Evolutionary conservation across 176 grass and related monocot species (phyloP).

Genomic region (Musa troglodytarum): DNA sequence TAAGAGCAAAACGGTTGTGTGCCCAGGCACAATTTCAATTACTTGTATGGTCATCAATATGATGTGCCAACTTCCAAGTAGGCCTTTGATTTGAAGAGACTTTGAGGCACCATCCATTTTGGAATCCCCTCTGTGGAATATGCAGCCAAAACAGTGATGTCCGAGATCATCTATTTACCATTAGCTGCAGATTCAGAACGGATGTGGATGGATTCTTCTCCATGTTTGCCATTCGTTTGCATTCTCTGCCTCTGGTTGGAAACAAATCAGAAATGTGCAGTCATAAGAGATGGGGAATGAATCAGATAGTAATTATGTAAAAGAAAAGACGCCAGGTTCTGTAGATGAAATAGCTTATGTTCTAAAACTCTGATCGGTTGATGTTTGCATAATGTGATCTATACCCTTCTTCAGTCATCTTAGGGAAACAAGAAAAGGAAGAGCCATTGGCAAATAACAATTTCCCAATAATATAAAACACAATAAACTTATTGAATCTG

Average conservation of each 20-base stretch:
- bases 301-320: background rate
- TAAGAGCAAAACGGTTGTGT: background rate
- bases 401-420: background rate
- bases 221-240: conserved; percentile 18
- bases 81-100: background rate
- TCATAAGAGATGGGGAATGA: background rate
- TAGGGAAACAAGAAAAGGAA: background rate
- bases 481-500: too few species aligned
- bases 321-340: background rate
- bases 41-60: background rate
- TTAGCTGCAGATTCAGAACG: background rate
- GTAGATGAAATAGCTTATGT: too few species aligned
- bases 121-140: background rate
- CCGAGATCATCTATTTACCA: background rate
- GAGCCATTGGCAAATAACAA: background rate
- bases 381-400: background rate
- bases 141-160: background rate
- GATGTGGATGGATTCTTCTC: conserved; percentile 7
- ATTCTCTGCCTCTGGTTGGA: conserved; percentile 15
- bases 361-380: too few species aligned
- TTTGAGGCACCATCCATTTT: background rate
- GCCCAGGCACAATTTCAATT: background rate
- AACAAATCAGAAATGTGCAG: background rate
- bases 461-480: background rate
- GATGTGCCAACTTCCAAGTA: background rate